Base-by-base conservation (phyloP, 2,329 filamentous ascomycete genomes). In the Pseudocercospora vitis region DNA sequence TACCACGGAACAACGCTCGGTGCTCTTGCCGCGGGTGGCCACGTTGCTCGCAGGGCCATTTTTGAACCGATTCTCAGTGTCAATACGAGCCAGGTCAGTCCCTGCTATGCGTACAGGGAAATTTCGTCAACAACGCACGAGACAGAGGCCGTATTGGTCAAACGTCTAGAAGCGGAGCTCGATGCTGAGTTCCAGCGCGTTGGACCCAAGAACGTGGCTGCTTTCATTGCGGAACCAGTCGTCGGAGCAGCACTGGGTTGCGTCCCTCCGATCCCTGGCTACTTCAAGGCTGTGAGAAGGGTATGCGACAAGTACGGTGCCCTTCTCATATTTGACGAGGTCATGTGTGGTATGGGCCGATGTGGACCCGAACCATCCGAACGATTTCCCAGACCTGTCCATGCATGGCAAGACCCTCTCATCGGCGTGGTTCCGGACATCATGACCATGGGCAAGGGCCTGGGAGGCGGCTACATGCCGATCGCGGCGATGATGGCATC, bases 251-350 rank as follows among this genome's bases (percentile, higher is more conserved):
- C 86, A 1, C 74, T 90, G 0, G 89, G 87, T 0, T 89, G 85
- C 62, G 83, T 89, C 0, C 79, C 84, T 0, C 75, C 85, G 0
- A 77, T 85, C 0, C 73, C 76, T 0, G 87, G 87, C 0, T 94
- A 94, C 60, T 82, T 91, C 46, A 72, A 76, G 47, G 86, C 85
- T 0, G 82, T 92, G 70, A 80, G 81, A 63, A 73, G 74, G 1
- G 74, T 94, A 1, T 94, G 89, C 67, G 79, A 86, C 48, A 82
- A 81, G 56, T 77, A 92, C 64, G 88, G 86, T 0, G 83, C 85
- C 0, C 78, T 94, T 0, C 75, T 94, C n/a, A 85, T 92, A 40
- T 72, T 92, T 0, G 89, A 94, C 63, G 89, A 92, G 66, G 78
- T 90, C 39, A 89, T 91, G 86, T 85, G 81, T 44, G 85, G 85